Percentiles rank a stretch among this genome's conserved stretches.
These are phyloP conservation scores for Amoebophrya sp. DNA, from an alignment of 169 alveolate genomes.

Conservation along the genomic window DNA sequence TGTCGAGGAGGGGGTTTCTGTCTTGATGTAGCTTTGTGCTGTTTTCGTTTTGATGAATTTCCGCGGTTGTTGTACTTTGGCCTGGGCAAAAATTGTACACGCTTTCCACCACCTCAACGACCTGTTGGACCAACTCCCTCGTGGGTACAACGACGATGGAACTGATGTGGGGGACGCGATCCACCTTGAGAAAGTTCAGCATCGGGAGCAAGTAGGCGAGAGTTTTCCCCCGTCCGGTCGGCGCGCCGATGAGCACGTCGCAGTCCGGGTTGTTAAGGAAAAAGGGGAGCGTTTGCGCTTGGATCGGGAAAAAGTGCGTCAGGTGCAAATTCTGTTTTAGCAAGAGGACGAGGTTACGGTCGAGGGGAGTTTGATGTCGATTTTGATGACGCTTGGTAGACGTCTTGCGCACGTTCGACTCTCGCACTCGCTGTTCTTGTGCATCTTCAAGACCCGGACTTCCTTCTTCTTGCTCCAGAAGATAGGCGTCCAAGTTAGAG, in stretches of 20 bases:
- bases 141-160: neutral
- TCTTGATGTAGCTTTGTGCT: too few relatives aligned
- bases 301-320: neutral
- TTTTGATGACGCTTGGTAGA: neutral
- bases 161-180: neutral
- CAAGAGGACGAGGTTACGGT: neutral
- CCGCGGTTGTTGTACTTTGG: too few relatives aligned
- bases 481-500: too few relatives aligned
- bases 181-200: too few relatives aligned
- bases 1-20: too few relatives aligned
- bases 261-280: neutral
- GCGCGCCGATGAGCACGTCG: neutral
- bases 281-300: neutral
- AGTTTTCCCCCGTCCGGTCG: neutral
- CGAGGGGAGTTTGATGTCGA: neutral
- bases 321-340: neutral
- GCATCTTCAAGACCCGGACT: too few relatives aligned
- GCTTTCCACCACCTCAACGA: neutral
- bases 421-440: too few relatives aligned
- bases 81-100: too few relatives aligned
- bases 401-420: too few relatives aligned
- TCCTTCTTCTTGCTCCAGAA: too few relatives aligned
- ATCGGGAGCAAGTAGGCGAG: neutral
- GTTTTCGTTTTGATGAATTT: too few relatives aligned
- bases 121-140: neutral